Conservation (phyloP, 805 yeast genomes). For the Nakazawaea ishiwadae region DNA sequence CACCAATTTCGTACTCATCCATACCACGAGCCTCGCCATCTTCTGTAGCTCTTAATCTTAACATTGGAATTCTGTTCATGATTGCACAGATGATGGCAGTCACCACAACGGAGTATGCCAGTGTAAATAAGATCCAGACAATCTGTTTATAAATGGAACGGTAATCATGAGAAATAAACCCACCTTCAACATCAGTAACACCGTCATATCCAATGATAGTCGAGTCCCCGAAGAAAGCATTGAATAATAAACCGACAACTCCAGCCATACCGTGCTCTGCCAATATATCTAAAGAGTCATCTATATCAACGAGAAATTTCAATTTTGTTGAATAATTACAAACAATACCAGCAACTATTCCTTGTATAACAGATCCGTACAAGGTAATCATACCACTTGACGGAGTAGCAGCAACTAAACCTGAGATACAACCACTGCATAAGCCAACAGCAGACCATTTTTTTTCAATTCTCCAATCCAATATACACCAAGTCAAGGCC, state of each 20-base stretch:
- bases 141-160: constrained; percentile 88
- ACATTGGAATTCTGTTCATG: constrained; percentile 75
- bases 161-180: constrained; percentile 89
- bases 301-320: constrained; percentile 75
- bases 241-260: constrained; percentile 81
- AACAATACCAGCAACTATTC: constrained; percentile 71
- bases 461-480: constrained; percentile 82
- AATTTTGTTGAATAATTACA: constrained; percentile 90
- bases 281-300: constrained; percentile 89
- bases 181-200: constrained; percentile 67
- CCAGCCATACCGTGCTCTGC: constrained; percentile 99
- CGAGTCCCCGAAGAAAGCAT: constrained; percentile 81
- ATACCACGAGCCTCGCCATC: constrained; percentile 85
- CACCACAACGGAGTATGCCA: constrained; percentile 71
- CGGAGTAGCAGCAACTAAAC: constrained; percentile 96
- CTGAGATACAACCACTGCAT: constrained; percentile 94
- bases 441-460: constrained; percentile 95
- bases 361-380: constrained; percentile 87
- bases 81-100: constrained; percentile 74
- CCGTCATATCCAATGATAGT: constrained; percentile 92
- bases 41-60: constrained; percentile 74
- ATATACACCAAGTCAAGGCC: constrained; percentile 85
- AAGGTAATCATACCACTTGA: constrained; percentile 86
- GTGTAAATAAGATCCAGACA: constrained; percentile 71
- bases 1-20: constrained; percentile 97